phyloP scores from a whole-genome alignment of 106 monocot genomes.

The Allium cepa region DNA sequence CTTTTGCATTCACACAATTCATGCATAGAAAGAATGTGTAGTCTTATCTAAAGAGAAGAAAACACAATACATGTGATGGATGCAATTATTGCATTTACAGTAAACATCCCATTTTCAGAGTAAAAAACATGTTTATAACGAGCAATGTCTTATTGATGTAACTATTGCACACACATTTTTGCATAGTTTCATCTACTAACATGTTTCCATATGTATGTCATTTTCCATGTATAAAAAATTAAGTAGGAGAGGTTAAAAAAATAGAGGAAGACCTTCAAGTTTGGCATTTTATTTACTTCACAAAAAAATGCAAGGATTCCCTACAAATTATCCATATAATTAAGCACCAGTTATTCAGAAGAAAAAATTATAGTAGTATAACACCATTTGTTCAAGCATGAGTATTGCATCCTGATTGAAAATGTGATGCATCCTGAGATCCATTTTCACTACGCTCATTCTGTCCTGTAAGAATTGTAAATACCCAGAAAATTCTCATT shows the following conservation, averaged over 20 bases:
- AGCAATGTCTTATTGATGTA: too few species aligned
- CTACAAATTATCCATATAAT: neutral
- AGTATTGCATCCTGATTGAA: constrained; percentile 75
- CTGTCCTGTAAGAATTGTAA: constrained; percentile 98
- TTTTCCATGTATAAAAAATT: too few species aligned
- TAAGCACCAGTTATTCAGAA: neutral
- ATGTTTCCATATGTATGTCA: too few species aligned
- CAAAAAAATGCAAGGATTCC: too few species aligned
- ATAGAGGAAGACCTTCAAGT: too few species aligned
- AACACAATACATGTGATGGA: neutral
- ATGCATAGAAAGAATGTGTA: constrained; percentile 95
- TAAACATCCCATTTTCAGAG: neutral
- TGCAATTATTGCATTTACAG: neutral
- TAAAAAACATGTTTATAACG: too few species aligned
- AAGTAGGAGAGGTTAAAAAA: too few species aligned
- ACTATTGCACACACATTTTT: too few species aligned
- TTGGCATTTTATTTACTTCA: too few species aligned
- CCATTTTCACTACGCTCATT: constrained; percentile 86
- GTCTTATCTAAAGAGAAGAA: constrained; percentile 60
- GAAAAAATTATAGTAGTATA: neutral
- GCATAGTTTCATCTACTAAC: too few species aligned
- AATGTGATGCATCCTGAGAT: constrained; percentile 97
- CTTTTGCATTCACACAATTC: constrained; percentile 90
- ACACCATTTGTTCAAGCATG: constrained; percentile 98
- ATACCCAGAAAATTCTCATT: constrained; percentile 53